These are phyloP conservation scores for Cicer judaicum DNA, from an alignment of 306 rosid genomes.

Conservation along the genomic window DNA sequence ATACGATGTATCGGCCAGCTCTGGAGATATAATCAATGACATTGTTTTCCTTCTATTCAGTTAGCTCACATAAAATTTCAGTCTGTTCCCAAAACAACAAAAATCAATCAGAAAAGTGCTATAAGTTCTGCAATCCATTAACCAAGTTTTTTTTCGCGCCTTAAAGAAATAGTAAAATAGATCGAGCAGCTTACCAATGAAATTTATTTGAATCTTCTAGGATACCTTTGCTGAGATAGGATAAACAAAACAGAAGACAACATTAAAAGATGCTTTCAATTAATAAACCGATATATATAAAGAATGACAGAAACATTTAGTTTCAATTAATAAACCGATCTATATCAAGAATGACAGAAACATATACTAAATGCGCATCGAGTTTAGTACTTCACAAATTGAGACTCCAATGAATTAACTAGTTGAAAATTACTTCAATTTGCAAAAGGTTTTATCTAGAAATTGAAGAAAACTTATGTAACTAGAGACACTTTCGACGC, in stretches of 20 bases:
- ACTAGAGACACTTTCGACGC: not conserved
- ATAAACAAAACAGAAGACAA: conserved; percentile 22
- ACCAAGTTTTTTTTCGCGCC: not conserved
- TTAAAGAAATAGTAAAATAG: conserved; percentile 18
- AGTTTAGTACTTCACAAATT: conserved; percentile 16
- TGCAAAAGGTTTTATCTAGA: conserved; percentile 8
- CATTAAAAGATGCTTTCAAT: conserved; percentile 22
- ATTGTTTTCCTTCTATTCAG: conserved; percentile 45
- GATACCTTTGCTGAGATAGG: conserved; percentile 36
- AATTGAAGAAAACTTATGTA: conserved; percentile 1
- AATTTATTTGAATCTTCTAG: conserved; percentile 29
- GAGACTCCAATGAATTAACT: not conserved
- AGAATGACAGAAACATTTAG: not conserved
- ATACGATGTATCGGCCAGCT: conserved; percentile 62
- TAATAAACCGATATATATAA: conserved; percentile 7
- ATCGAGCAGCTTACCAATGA: conserved; percentile 29
- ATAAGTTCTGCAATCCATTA: conserved; percentile 14
- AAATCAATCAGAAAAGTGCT: conserved; percentile 40
- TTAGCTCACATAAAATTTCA: conserved; percentile 46
- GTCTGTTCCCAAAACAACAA: conserved; percentile 46
- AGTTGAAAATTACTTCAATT: conserved; percentile 18
- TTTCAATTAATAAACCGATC: conserved; percentile 13
- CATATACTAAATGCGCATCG: not conserved
- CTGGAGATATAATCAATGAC: conserved; percentile 79
- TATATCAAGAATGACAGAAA: not conserved